Conservation (phyloP, 2,329 filamentous ascomycete genomes). For the Penicillium crustosum region DNA sequence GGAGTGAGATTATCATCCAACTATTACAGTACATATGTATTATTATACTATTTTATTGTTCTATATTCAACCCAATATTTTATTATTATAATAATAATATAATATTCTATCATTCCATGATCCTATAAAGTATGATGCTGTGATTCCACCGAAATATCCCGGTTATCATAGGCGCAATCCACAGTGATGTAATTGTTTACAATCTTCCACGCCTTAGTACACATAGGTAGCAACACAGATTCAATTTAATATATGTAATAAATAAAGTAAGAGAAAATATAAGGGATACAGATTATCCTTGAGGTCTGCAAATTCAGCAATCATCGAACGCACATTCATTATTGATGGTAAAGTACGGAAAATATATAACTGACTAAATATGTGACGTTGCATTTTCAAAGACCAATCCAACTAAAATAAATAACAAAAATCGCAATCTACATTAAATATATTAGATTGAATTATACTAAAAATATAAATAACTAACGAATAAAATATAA, state of each 20-base stretch:
- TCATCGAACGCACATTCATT: too few relatives aligned
- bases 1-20: background rate
- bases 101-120: background rate
- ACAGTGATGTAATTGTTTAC: constrained; percentile 6
- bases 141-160: background rate
- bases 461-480: background rate
- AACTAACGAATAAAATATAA: background rate
- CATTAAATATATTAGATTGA: background rate
- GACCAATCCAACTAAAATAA: background rate
- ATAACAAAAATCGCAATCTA: background rate
- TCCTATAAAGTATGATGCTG: background rate
- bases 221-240: background rate
- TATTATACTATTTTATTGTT: background rate
- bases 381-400: background rate
- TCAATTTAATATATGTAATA: background rate
- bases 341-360: too few relatives aligned
- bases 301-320: background rate
- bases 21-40: background rate
- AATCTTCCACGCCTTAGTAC: background rate
- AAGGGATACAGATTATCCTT: background rate
- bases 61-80: background rate
- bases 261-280: background rate
- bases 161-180: background rate
- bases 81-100: too few relatives aligned
- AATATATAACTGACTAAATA: too few relatives aligned